Conservation (phyloP, 352 stramenopile species). For the Saprolegnia diclina region DNA sequence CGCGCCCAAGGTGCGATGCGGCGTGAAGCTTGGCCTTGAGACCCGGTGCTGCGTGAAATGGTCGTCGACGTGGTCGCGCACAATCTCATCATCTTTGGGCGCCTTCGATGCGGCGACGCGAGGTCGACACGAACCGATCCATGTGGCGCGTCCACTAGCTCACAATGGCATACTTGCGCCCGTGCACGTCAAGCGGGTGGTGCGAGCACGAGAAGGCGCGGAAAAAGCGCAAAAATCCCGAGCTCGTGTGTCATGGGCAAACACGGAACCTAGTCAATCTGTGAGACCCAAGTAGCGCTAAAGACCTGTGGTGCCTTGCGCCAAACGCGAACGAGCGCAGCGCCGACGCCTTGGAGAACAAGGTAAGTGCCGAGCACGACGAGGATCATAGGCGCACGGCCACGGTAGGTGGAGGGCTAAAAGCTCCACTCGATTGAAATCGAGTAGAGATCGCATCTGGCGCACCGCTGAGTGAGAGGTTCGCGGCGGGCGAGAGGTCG, state of each 20-base stretch:
- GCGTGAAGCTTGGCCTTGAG: slow-evolving; percentile 68
- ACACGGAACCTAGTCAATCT: neutral
- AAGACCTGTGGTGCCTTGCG: neutral
- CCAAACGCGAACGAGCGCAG: neutral
- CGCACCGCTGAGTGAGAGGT: too few relatives aligned
- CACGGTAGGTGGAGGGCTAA: slow-evolving; percentile 45
- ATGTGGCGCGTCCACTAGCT: slow-evolving; percentile 65
- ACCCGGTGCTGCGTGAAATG: slow-evolving; percentile 62
- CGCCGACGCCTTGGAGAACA: slow-evolving; percentile 14
- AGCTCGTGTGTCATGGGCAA: slow-evolving; percentile 22
- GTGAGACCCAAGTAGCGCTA: neutral
- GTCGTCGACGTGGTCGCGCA: slow-evolving; percentile 66
- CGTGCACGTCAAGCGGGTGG: slow-evolving; percentile 66
- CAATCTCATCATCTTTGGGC: slow-evolving; percentile 31
- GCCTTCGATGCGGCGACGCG: slow-evolving; percentile 4
- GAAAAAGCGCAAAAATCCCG: slow-evolving; percentile 34
- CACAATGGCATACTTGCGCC: slow-evolving; percentile 43
- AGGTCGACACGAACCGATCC: slow-evolving; percentile 43
- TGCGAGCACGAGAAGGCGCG: slow-evolving; percentile 51
- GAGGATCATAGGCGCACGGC: slow-evolving; percentile 39
- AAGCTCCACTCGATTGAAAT: too few relatives aligned
- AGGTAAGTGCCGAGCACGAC: slow-evolving; percentile 23
- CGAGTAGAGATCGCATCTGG: too few relatives aligned
- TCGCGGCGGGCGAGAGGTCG: too few relatives aligned
- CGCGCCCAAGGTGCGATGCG: slow-evolving; percentile 38